Base-by-base conservation (phyloP, 2,329 filamentous ascomycete genomes). In the Ascocoryne sarcoides region DNA sequence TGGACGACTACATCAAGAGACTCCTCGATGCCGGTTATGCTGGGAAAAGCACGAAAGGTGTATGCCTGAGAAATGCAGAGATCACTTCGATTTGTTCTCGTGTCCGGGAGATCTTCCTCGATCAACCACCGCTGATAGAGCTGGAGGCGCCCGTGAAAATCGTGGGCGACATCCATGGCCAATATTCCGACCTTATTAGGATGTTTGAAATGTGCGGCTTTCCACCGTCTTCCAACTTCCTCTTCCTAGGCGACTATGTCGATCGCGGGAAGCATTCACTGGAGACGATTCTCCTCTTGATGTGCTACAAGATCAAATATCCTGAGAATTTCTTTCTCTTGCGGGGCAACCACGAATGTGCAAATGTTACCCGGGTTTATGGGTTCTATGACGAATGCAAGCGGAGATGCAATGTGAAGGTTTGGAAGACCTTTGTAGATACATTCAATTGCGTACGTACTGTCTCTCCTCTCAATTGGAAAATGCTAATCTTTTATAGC, bases 351-450 rank as follows among this genome's bases (percentile, higher is more conserved):
- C 92, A 98, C 73, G 92, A 98, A 68, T 96, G 92, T 69, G 92
- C 92, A 44, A 94, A 86, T 39, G 94, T 98, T 73, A 98, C 94
- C 72, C 87, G 92, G 61, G 94, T 96, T 66, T 98, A 98, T 65
- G 92, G 92, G 45, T 98, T 98, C 73, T 98, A 98, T 73, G 92
- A 98, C 61, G 90, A 98, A 68, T 98, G 90, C 81, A 98, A 98
- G 75, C 83, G 92, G 62, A 78, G 90, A 56, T 96, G 94, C 72
- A 98, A 96, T 69, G 95, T 96, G 73, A 96, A 96, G 77, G 76
- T 96, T 47, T 96, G 90, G 90, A 96, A 96, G 70, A 93, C 87
- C 0, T 96, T 96, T 59, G 82, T 95, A 38, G 90, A 96, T 60
- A 92, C 85, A 18, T 96, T 96, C 71, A 96, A 96, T 62, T 89